Evolutionary conservation across 805 yeast species (phyloP).

Genomic region (Candida suzukii): DNA sequence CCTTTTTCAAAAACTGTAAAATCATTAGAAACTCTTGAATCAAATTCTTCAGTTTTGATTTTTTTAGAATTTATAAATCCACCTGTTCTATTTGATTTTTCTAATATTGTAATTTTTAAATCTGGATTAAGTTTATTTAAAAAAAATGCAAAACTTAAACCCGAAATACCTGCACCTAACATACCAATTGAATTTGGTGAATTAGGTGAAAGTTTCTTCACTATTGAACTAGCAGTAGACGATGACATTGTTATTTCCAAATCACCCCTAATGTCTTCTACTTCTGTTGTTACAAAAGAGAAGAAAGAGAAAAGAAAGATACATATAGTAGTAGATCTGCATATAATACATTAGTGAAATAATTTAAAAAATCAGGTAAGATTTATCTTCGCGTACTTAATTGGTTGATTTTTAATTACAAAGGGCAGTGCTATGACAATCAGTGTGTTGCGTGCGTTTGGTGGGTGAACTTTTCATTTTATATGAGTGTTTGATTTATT

Average conservation of each 20-base stretch:
- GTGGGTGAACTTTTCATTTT: no score
- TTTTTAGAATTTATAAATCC: conserved; percentile 69
- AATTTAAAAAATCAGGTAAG: no score
- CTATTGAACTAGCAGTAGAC: neutral
- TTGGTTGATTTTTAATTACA: neutral
- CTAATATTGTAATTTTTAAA: conserved; percentile 54
- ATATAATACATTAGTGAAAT: no score
- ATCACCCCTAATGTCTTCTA: no score
- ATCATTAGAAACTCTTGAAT: conserved; percentile 13
- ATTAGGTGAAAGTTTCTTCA: neutral
- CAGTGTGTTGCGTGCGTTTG: no score
- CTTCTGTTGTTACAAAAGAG: no score
- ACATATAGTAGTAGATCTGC: no score
- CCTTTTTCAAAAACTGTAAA: conserved; percentile 65
- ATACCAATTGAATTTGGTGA: conserved; percentile 43
- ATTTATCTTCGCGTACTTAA: neutral
- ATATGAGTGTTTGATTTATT: no score
- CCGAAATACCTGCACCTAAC: conserved; percentile 86
- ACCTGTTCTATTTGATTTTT: conserved; percentile 49
- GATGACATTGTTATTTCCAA: no score
- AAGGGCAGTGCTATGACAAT: no score
- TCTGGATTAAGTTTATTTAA: conserved; percentile 73
- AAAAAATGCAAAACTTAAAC: conserved; percentile 67
- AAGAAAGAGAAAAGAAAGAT: no score
- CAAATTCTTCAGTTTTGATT: conserved; percentile 23